Evolutionary conservation across 495 filamentous ascomycete species (phyloP).

Genomic region (Usnea hakonensis): DNA sequence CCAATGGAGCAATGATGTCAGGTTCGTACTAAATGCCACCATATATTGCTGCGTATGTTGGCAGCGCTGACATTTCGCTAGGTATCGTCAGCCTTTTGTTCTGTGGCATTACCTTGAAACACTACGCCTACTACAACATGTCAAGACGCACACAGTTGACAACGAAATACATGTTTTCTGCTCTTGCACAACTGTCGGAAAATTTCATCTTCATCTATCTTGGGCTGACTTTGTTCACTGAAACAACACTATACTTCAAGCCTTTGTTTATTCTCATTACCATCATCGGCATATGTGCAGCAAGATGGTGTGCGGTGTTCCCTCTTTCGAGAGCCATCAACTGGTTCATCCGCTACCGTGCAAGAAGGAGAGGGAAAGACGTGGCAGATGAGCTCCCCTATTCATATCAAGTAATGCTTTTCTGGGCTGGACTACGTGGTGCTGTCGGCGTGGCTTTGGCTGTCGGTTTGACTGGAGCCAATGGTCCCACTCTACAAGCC

Average conservation of each 20-base stretch:
- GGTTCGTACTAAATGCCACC: constrained; percentile 42
- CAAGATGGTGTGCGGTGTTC: constrained; percentile 89
- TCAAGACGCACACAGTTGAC: constrained; percentile 94
- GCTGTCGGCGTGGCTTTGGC: constrained; percentile 94
- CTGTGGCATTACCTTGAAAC: constrained; percentile 96
- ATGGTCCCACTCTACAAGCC: constrained; percentile 70
- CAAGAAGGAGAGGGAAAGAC: constrained; percentile 66
- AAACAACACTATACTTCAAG: constrained; percentile 78
- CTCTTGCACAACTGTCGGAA: constrained; percentile 89
- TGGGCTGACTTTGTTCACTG: constrained; percentile 87
- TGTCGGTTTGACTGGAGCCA: constrained; percentile 73
- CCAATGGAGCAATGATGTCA: constrained; percentile 88
- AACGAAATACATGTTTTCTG: constrained; percentile 95
- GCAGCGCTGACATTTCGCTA: constrained; percentile 29
- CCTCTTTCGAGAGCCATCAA: constrained; percentile 86
- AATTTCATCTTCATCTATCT: constrained; percentile 99
- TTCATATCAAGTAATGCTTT: constrained; percentile 93
- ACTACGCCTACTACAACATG: constrained; percentile 99
- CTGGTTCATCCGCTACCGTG: constrained; percentile 87
- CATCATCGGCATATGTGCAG: constrained; percentile 81
- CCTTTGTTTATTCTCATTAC: constrained; percentile 93
- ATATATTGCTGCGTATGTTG: neutral
- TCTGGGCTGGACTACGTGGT: constrained; percentile 94
- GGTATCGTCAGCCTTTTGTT: constrained; percentile 95
- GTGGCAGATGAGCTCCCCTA: constrained; percentile 85